Base-by-base conservation (phyloP, 1,284 basidiomycete species). In the Papiliotrema flavescens region DNA sequence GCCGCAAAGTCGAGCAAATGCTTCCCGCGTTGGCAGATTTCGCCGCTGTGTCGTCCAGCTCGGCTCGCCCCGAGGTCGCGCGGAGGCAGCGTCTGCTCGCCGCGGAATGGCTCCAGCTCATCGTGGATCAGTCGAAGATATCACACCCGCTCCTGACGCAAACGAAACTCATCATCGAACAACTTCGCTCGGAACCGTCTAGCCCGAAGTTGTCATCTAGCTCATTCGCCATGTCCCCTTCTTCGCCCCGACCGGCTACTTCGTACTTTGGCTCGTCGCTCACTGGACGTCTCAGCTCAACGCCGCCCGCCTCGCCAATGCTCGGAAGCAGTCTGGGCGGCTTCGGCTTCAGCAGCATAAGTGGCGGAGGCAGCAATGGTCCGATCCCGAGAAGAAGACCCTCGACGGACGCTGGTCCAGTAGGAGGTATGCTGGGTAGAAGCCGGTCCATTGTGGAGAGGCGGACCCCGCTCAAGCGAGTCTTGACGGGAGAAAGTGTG, bases 11-110 rank as follows among this genome's bases (percentile, higher is more conserved):
- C n/a, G 75, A 77, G 49, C 54, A 50, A 15, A 60, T 75, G 50
- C 57, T 75, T 7, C 75, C 75, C 1, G 56, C 54, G 28, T 40
- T 77, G 11, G 70, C 70, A 2, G 75, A 77, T 46, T 77, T 73
- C 58, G 69, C 71, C 0, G 65, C 70, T 35, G 54, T 75, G 13
- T 69, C 69, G 0, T 57, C 59, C 2, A 59, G 64, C 5, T 60
- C 60, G n/a, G 43, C 37, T 5, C 52, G 52, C 2, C 55, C 63
- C 3, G 64, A 67, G n/a, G 43, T 56, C 0, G 62, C 59, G 11
- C 55, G 57, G 37, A 37, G 47, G 1, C 63, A 67, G 36, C 61
- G 71, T 20, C 39, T 55, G 32, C 66, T 69, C 9, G 63, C 61
- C 14, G 56, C 61, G 1, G 51, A 57, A 24, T 70, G 61, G 61